Percentiles rank a stretch among this genome's conserved stretches.
These are phyloP conservation scores for Lasiosphaeria hispida DNA, from an alignment of 495 filamentous ascomycete genomes.

Conservation along the genomic window DNA sequence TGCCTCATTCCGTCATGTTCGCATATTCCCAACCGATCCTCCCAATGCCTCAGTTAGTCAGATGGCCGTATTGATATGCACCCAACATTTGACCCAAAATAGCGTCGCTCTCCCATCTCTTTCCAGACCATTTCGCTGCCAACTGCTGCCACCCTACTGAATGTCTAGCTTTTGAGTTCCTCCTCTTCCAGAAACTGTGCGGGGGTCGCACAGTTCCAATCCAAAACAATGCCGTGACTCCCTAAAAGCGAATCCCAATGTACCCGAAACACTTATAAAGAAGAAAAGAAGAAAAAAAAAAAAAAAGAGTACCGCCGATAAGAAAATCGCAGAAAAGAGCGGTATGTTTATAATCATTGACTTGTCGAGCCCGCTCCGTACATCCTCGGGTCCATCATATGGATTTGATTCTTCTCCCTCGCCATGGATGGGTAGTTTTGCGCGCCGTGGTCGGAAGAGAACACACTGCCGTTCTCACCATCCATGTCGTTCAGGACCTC, in stretches of 20 bases:
- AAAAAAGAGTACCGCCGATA: not conserved
- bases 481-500: slow-evolving; percentile 72
- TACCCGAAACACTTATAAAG: not conserved
- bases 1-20: not conserved
- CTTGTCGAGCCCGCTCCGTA: slow-evolving; percentile 5
- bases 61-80: not conserved
- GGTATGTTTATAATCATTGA: not conserved
- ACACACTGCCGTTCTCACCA: slow-evolving; percentile 39
- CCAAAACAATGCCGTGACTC: not conserved
- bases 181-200: too few relatives aligned
- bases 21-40: not conserved
- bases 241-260: not conserved
- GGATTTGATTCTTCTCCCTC: slow-evolving; percentile 19
- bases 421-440: slow-evolving; percentile 8
- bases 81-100: too few relatives aligned
- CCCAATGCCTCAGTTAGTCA: too few relatives aligned
- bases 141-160: too few relatives aligned
- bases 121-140: too few relatives aligned
- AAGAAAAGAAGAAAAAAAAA: not conserved
- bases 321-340: not conserved
- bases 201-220: too few relatives aligned
- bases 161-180: too few relatives aligned
- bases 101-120: too few relatives aligned
- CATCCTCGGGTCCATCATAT: slow-evolving; percentile 18
- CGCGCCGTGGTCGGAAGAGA: slow-evolving; percentile 16